Conservation (phyloP, 2,329 filamentous ascomycete species). For the Calycina herbarum region DNA sequence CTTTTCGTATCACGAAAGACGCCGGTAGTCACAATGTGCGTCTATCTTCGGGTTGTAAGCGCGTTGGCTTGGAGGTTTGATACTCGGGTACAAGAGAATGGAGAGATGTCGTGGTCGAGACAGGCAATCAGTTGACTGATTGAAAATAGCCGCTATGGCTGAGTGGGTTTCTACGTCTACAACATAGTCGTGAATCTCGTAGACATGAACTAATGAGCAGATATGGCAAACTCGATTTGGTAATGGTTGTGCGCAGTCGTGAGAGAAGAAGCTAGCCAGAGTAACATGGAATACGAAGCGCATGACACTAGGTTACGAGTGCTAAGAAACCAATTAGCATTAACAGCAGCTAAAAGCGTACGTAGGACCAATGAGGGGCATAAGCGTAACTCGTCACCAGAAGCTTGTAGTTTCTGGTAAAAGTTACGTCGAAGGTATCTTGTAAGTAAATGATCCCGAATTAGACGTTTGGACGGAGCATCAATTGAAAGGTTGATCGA, state of each 20-base stretch:
- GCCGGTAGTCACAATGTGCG: not conserved
- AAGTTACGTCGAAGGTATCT: not conserved
- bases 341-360: not conserved
- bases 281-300: too few species aligned
- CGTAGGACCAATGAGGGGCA: not conserved
- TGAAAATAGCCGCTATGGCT: too few species aligned
- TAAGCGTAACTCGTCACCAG: not conserved
- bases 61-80: not conserved
- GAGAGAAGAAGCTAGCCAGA: too few species aligned
- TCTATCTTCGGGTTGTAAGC: not conserved
- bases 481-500: not conserved
- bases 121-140: too few species aligned
- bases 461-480: not conserved
- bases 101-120: too few species aligned
- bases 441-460: not conserved
- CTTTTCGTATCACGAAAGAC: not conserved
- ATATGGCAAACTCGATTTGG: too few species aligned
- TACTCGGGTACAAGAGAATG: not conserved
- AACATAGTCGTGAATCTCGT: too few species aligned
- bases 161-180: too few species aligned
- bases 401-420: not conserved
- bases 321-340: not conserved
- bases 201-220: too few species aligned
- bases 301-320: not conserved
- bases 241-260: too few species aligned